Percentiles rank a stretch among this genome's conserved stretches.
phyloP scores from a whole-genome alignment of 108 stramenopile genomes.

The Bacterosira constricta region DNA sequence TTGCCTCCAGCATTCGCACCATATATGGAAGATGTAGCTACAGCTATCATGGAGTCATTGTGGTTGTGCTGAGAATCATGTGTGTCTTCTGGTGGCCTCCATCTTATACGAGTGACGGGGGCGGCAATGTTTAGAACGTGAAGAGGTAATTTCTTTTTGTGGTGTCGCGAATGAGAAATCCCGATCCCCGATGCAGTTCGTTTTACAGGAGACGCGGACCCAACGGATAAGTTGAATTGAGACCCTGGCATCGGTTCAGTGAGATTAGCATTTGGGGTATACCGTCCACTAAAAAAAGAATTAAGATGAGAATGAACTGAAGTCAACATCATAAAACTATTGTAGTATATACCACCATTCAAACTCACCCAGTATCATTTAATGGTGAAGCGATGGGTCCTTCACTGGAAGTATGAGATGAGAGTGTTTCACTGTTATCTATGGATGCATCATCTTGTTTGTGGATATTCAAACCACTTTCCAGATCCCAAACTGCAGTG shows the following conservation, averaged over 20 bases:
- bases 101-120: constrained; percentile 72
- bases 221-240: not conserved
- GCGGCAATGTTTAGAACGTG: constrained; percentile 64
- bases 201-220: constrained; percentile 31
- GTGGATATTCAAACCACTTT: constrained; percentile 36
- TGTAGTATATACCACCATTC: not conserved
- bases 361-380: constrained; percentile 10
- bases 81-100: constrained; percentile 65
- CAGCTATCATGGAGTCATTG: constrained; percentile 82
- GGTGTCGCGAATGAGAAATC: constrained; percentile 22
- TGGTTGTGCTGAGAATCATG: constrained; percentile 11
- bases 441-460: constrained; percentile 36
- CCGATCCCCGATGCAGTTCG: constrained; percentile 20
- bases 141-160: constrained; percentile 35
- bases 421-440: constrained; percentile 48
- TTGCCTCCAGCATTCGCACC: constrained; percentile 76
- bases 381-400: not conserved
- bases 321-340: not conserved
- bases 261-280: constrained; percentile 8
- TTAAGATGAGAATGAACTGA: not conserved
- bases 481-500: constrained; percentile 50
- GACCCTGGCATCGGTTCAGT: constrained; percentile 2
- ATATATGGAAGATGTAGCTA: constrained; percentile 76
- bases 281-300: not conserved
- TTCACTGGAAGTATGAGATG: constrained; percentile 41